Percentiles rank a stretch among this genome's conserved stretches.
phyloP scores from a whole-genome alignment of 139 green algal species.

The Tetraselmis chui region DNA sequence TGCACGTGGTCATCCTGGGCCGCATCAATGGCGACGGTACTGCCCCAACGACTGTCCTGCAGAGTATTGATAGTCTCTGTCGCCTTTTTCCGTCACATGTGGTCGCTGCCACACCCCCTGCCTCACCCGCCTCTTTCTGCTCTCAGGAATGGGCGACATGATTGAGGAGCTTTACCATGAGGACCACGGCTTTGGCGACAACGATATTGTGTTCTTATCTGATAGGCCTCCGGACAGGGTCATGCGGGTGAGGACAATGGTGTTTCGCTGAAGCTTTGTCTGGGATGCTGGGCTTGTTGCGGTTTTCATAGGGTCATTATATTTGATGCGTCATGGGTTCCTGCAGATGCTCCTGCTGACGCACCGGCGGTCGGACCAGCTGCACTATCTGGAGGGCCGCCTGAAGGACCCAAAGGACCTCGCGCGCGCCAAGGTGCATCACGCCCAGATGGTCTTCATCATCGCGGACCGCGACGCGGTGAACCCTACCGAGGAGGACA shows the following conservation, averaged over 20 bases:
- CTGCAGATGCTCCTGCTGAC: background rate
- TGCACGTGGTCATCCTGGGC: background rate
- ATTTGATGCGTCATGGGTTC: too few species aligned
- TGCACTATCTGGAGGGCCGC: background rate
- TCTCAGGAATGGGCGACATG: constrained; percentile 7
- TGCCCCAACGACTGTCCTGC: too few species aligned
- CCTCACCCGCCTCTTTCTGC: background rate
- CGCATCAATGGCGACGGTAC: background rate
- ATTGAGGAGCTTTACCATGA: constrained; percentile 16
- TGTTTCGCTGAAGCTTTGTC: too few species aligned
- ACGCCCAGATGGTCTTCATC: constrained; percentile 4
- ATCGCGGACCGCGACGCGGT: constrained; percentile 9
- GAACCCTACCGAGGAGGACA: constrained; percentile 11
- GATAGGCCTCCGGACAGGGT: background rate
- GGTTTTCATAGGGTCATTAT: too few species aligned
- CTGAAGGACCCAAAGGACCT: background rate
- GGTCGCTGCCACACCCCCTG: too few species aligned
- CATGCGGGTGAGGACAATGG: background rate
- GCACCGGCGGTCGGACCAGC: background rate
- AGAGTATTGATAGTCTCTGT: too few species aligned
- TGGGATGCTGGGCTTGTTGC: too few species aligned
- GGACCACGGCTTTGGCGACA: constrained; percentile 19
- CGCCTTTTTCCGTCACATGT: too few species aligned
- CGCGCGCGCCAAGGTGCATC: background rate
- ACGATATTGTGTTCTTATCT: constrained; percentile 11